phyloP scores from a whole-genome alignment of 257 asterid genomes.

The Orobanche coerulescens region DNA sequence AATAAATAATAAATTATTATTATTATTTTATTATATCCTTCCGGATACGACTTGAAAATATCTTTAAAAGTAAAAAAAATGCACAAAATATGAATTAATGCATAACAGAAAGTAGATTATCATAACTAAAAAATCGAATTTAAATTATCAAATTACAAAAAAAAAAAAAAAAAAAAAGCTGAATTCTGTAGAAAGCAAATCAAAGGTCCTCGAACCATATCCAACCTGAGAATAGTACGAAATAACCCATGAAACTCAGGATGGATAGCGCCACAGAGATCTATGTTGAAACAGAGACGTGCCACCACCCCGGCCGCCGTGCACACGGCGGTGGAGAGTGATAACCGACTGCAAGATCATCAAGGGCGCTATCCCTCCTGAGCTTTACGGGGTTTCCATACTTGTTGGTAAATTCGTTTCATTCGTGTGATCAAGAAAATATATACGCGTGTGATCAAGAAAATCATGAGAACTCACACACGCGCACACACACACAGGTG shows the following conservation, averaged over 20 bases:
- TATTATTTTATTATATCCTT: too few relatives aligned
- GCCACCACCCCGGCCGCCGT: slow-evolving; percentile 10
- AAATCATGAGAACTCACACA: background rate
- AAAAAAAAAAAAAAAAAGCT: too few relatives aligned
- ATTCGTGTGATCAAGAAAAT: background rate
- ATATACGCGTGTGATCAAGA: too few relatives aligned
- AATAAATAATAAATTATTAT: too few relatives aligned
- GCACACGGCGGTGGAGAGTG: background rate
- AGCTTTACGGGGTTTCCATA: slow-evolving; percentile 47
- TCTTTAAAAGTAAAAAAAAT: too few relatives aligned
- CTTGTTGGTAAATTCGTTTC: background rate
- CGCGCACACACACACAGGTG: slow-evolving; percentile 6
- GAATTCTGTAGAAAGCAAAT: too few relatives aligned
- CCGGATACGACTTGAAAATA: too few relatives aligned
- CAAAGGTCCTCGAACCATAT: too few relatives aligned
- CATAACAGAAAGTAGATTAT: too few relatives aligned
- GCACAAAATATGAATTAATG: too few relatives aligned
- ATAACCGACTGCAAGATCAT: background rate
- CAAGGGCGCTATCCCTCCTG: slow-evolving; percentile 73
- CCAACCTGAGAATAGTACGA: background rate
- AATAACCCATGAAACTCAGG: slow-evolving; percentile 59
- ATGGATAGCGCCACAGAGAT: slow-evolving; percentile 58
- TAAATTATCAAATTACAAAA: too few relatives aligned
- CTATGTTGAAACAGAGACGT: background rate
- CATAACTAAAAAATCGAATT: too few relatives aligned